Evolutionary conservation across 2,329 filamentous ascomycete species (phyloP).

Genomic region (Pestalotiopsis sp.): DNA sequence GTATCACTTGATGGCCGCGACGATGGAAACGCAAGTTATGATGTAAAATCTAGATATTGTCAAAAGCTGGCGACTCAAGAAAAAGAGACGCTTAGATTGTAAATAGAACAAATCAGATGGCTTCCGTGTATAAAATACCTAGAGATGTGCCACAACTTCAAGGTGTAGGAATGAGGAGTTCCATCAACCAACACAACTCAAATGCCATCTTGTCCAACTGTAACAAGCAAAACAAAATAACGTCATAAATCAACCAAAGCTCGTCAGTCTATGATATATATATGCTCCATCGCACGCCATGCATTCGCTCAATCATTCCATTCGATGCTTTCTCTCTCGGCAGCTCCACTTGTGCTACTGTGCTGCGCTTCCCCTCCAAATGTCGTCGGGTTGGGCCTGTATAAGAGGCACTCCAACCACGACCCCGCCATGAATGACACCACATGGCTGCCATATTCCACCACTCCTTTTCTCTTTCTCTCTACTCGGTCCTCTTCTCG

Average conservation of each 20-base stretch:
- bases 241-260: not conserved
- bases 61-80: too few species aligned
- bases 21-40: too few species aligned
- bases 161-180: too few species aligned
- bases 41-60: too few species aligned
- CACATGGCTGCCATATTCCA: not conserved
- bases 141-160: too few species aligned
- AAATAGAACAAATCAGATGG: too few species aligned
- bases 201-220: not conserved
- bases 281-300: slow-evolving; percentile 3
- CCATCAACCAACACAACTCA: not conserved
- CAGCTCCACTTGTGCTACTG: not conserved
- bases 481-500: slow-evolving; percentile 55
- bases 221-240: slow-evolving; percentile 2
- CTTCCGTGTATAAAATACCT: too few species aligned
- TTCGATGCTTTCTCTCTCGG: not conserved
- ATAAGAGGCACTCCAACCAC: not conserved
- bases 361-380: too few species aligned
- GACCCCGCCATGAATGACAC: not conserved
- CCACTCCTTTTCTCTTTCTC: slow-evolving; percentile 12
- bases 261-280: not conserved
- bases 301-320: not conserved
- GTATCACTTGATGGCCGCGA: too few species aligned
- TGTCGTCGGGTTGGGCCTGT: not conserved
- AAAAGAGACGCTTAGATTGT: too few species aligned